Base-by-base conservation (phyloP, 768 basidiomycete species). In the Mycena haematopus region DNA sequence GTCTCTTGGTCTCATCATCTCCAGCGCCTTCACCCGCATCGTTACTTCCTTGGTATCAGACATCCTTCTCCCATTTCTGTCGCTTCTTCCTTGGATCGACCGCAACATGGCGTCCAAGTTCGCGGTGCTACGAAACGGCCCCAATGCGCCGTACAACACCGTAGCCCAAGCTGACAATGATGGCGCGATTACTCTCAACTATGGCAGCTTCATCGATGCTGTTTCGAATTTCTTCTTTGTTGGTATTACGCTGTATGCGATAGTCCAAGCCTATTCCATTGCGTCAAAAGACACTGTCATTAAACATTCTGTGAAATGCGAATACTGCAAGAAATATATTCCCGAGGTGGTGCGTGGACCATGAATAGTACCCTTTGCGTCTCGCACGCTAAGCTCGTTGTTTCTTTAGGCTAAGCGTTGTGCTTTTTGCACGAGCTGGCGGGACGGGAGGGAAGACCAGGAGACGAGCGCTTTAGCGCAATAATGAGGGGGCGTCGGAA, bases 31-130 rank as follows among this genome's bases (percentile, higher is more conserved):
- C 70, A 79, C 0, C 68, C 69, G 1, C 73, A 45, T 81, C 21
- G 77, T 80, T 46, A 79, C 76, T 50, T 81, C 80, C 3, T 67
- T 82, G 15, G 79, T 83, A 0, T 76, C 79, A 0, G 80, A 82
- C 61, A 67, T 83, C 38, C 54, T 82, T 2, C 61, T 81, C 1
- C 81, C 80, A 1, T 77, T 76, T 0, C 62, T 82, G 10, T 78
- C 79, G 9, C 68, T 82, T 0, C 71, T 83, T 1, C 80, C 80
- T 3, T 81, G 81, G 67, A 71, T 81, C 69, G 72, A 74, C n/a
- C 71, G 73, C 14, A 82, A 80, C 58, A 69, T 81, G 13, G 77
- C 79, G 36, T 76, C 80, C 44, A 81, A 83, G 68, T 83, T 82
- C 47, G 33, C 66, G 19, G 71, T 81, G 1, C 64, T 83, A 22